A percentile compares a stretch with the other conserved stretches of the same genome.
phyloP scores from a whole-genome alignment of 345 rosid genomes.

The Moricandia arvensis region DNA sequence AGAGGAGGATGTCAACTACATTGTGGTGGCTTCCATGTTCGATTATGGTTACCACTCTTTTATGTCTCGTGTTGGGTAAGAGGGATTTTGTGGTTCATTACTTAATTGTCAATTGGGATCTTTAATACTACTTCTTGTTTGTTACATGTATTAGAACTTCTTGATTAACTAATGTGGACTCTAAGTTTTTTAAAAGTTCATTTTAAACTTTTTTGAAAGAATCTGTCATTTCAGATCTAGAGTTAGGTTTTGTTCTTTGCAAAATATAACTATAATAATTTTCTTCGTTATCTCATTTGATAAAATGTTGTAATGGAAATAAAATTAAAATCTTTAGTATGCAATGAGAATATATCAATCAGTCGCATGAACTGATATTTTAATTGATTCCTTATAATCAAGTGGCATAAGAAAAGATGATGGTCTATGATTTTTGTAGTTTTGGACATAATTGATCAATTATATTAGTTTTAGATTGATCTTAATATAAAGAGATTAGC shows the following conservation, averaged over 20 bases:
- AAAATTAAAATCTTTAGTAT: background rate
- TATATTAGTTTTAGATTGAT: conserved; percentile 1
- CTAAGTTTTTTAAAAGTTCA: background rate
- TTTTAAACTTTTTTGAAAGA: background rate
- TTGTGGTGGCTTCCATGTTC: conserved; percentile 48
- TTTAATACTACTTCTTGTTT: background rate
- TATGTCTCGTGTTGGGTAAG: conserved; percentile 10
- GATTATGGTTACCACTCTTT: conserved; percentile 58
- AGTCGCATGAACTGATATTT: background rate
- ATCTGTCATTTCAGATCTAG: background rate
- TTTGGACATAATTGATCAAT: background rate
- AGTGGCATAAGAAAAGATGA: conserved; percentile 22
- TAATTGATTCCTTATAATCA: conserved; percentile 4
- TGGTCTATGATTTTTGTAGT: background rate
- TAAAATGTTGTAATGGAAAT: background rate
- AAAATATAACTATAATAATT: background rate
- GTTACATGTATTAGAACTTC: background rate
- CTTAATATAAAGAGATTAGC: background rate
- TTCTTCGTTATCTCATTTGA: background rate
- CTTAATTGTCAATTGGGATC: background rate
- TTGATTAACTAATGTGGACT: conserved; percentile 4
- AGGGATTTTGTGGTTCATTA: background rate
- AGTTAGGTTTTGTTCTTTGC: background rate
- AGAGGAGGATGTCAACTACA: conserved; percentile 29
- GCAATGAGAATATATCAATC: background rate